Percentiles rank a stretch among this genome's conserved stretches.
phyloP scores from a whole-genome alignment of 179 eudicot genomes.

The Spinacia oleracea region DNA sequence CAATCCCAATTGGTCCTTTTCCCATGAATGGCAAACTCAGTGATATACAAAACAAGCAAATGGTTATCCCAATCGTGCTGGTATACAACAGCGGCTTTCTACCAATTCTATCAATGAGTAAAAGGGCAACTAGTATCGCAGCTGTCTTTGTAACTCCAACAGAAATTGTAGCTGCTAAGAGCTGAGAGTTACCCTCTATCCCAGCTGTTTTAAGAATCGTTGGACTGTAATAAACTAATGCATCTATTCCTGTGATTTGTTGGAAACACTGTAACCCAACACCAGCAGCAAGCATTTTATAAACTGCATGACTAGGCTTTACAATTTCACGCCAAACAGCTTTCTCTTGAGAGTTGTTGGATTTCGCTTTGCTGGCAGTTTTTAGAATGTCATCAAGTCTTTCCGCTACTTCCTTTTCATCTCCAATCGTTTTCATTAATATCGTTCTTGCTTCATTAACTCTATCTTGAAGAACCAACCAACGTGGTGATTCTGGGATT shows the following conservation, averaged over 20 bases:
- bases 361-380: constrained; percentile 22
- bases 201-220: constrained; percentile 40
- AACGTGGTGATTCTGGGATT: constrained; percentile 51
- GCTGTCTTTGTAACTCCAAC: constrained; percentile 42
- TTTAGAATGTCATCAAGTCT: constrained; percentile 37
- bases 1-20: constrained; percentile 35
- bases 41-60: constrained; percentile 41
- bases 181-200: constrained; percentile 32
- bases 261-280: constrained; percentile 47
- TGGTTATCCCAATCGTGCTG: constrained; percentile 44
- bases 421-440: constrained; percentile 33
- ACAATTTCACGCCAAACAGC: constrained; percentile 41
- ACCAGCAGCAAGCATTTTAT: constrained; percentile 35
- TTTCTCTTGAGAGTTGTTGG: constrained; percentile 25
- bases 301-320: constrained; percentile 35
- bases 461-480: constrained; percentile 39
- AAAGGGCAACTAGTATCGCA: constrained; percentile 31
- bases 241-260: constrained; percentile 44
- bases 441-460: constrained; percentile 39
- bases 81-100: constrained; percentile 41
- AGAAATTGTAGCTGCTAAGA: constrained; percentile 39
- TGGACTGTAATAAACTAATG: constrained; percentile 45
- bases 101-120: constrained; percentile 37
- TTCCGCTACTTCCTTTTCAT: constrained; percentile 38
- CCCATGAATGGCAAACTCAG: constrained; percentile 41